Evolutionary conservation across 2,329 filamentous ascomycete species (phyloP).

Genomic region (Arthrobotrys megalospora): DNA sequence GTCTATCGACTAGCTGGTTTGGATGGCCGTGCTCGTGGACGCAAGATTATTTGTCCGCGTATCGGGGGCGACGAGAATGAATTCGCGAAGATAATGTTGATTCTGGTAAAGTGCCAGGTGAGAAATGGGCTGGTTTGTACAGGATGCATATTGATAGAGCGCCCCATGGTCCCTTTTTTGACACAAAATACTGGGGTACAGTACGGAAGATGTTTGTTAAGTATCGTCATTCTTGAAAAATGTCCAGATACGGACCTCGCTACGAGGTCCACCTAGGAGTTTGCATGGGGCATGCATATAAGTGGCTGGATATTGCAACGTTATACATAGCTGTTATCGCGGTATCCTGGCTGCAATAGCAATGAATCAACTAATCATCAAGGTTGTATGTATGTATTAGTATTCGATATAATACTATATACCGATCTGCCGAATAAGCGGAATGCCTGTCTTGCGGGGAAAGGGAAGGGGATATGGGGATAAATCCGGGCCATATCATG

Average conservation of each 20-base stretch:
- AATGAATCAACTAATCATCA: slow-evolving; percentile 27
- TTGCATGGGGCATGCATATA: slow-evolving; percentile 6
- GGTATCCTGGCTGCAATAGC: neutral
- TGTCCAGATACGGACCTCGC: slow-evolving; percentile 1
- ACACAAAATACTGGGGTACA: neutral
- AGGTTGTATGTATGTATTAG: neutral
- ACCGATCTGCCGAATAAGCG: slow-evolving; percentile 29
- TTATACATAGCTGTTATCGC: slow-evolving; percentile 1
- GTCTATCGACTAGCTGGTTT: slow-evolving; percentile 38
- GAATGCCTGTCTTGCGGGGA: slow-evolving; percentile 23
- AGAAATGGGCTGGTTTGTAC: neutral
- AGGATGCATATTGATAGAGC: slow-evolving; percentile 7
- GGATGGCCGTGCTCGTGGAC: slow-evolving; percentile 31
- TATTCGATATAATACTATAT: slow-evolving; percentile 1
- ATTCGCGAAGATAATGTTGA: neutral
- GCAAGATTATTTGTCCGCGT: slow-evolving; percentile 58
- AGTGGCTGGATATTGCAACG: slow-evolving; percentile 6
- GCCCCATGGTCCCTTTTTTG: slow-evolving; percentile 1
- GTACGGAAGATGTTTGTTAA: neutral
- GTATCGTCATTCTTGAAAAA: slow-evolving; percentile 7
- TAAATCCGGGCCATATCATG: slow-evolving; percentile 32
- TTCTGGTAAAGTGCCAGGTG: slow-evolving; percentile 4
- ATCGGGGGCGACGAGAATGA: neutral
- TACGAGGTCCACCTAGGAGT: neutral
- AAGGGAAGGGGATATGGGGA: slow-evolving; percentile 18